Evolutionary conservation across 2,329 filamentous ascomycete species (phyloP).

Genomic region (Tolypocladium capitatum): DNA sequence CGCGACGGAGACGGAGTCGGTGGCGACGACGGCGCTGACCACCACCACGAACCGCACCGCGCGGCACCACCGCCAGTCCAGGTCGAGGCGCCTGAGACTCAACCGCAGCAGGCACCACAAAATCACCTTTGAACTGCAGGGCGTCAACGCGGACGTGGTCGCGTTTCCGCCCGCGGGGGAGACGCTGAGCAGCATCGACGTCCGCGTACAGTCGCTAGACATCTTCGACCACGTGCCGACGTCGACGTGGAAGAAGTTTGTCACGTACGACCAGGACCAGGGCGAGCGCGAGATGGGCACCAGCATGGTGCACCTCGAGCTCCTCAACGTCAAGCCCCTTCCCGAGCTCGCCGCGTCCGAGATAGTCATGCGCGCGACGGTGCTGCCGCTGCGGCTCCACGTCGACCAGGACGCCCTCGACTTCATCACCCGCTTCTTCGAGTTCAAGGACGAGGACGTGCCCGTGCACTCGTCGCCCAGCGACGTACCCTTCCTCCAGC

Average conservation of each 20-base stretch:
- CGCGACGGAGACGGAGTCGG: slow-evolving; percentile 77
- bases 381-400: slow-evolving; percentile 79
- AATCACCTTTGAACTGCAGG: slow-evolving; percentile 84
- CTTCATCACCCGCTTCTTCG: slow-evolving; percentile 94
- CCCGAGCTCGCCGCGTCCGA: slow-evolving; percentile 77
- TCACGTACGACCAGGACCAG: slow-evolving; percentile 79
- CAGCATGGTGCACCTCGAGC: slow-evolving; percentile 80
- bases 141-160: slow-evolving; percentile 70
- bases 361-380: slow-evolving; percentile 63
- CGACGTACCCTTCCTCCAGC: slow-evolving; percentile 76
- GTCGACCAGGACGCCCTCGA: slow-evolving; percentile 96
- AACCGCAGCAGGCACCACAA: slow-evolving; percentile 84
- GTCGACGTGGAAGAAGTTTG: slow-evolving; percentile 97
- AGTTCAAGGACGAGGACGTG: slow-evolving; percentile 73
- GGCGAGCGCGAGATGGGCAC: slow-evolving; percentile 76
- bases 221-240: slow-evolving; percentile 90
- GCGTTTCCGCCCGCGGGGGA: slow-evolving; percentile 66
- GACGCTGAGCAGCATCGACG: slow-evolving; percentile 75
- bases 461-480: slow-evolving; percentile 44
- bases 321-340: slow-evolving; percentile 78
- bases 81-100: slow-evolving; percentile 55
- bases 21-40: slow-evolving; percentile 62
- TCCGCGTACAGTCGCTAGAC: slow-evolving; percentile 71
- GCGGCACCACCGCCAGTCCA: slow-evolving; percentile 20
- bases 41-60: slow-evolving; percentile 39